These are phyloP conservation scores for Croton laevigatus DNA, from an alignment of 441 rosid genomes.

Conservation along the genomic window DNA sequence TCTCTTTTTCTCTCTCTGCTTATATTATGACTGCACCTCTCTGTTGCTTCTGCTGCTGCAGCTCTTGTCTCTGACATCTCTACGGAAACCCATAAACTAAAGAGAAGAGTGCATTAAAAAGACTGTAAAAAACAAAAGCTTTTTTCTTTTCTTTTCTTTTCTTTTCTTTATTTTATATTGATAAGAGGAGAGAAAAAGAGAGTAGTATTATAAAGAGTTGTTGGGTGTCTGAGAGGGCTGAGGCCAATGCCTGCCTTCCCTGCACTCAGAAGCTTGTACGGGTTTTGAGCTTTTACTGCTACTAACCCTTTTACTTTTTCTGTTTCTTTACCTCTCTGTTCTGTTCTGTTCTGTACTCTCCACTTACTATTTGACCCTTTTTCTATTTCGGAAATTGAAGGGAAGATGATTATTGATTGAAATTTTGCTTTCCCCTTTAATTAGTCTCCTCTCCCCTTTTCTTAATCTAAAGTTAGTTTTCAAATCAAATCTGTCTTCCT, in stretches of 20 bases:
- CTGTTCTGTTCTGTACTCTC: slow-evolving; percentile 12
- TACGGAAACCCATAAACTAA: slow-evolving; percentile 73
- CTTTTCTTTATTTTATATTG: not conserved
- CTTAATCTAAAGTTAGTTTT: not conserved
- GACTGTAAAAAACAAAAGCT: slow-evolving; percentile 25
- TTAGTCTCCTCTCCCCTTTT: not conserved
- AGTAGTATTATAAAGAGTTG: slow-evolving; percentile 6
- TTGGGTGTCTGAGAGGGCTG: slow-evolving; percentile 27
- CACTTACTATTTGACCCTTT: slow-evolving; percentile 35
- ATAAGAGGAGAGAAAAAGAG: not conserved
- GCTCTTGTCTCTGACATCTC: slow-evolving; percentile 79
- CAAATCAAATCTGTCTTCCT: not conserved
- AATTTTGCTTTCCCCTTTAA: no score
- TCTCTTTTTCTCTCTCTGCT: slow-evolving; percentile 16
- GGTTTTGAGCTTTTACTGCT: slow-evolving; percentile 46
- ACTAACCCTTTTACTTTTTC: slow-evolving; percentile 49
- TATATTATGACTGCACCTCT: slow-evolving; percentile 41
- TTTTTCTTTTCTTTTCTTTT: not conserved
- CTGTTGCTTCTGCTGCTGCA: slow-evolving; percentile 41
- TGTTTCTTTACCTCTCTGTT: slow-evolving; percentile 36
- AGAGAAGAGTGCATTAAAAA: slow-evolving; percentile 28
- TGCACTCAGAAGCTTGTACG: slow-evolving; percentile 41
- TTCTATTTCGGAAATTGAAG: slow-evolving; percentile 38
- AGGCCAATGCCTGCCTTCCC: slow-evolving; percentile 35
- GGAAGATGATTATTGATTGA: no score